Evolutionary conservation across 1,284 basidiomycete genomes (phyloP).

Genomic region (Sphaerobolus stellatus): DNA sequence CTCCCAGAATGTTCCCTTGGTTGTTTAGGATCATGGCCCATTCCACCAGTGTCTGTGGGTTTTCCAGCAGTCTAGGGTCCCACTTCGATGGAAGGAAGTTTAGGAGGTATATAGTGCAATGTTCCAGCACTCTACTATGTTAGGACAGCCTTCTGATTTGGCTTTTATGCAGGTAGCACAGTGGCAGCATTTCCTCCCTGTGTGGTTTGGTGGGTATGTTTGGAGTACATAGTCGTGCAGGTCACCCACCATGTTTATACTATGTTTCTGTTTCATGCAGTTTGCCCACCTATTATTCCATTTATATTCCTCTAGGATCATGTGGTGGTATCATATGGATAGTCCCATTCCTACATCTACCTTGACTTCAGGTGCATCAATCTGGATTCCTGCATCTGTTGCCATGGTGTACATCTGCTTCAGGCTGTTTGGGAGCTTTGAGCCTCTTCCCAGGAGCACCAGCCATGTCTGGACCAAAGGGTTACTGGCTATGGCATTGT

Average conservation of each 20-base stretch:
- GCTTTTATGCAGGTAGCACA: neutral
- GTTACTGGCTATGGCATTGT: neutral
- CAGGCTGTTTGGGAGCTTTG: neutral
- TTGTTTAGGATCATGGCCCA: too few relatives aligned
- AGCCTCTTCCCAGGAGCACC: neutral
- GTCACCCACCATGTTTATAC: neutral
- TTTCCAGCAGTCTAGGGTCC: too few relatives aligned
- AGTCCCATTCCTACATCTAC: neutral
- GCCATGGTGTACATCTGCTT: neutral
- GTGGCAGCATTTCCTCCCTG: neutral
- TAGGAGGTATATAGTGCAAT: too few relatives aligned
- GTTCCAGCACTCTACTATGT: too few relatives aligned
- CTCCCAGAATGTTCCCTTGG: too few relatives aligned
- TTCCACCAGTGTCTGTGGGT: too few relatives aligned
- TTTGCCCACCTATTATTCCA: neutral
- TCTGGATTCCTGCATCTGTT: neutral
- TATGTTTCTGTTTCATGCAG: neutral
- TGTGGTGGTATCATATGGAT: neutral
- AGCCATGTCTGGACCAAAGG: neutral
- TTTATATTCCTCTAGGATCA: neutral
- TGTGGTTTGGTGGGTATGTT: neutral
- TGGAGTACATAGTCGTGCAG: neutral
- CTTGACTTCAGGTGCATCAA: neutral
- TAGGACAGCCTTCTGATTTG: neutral
- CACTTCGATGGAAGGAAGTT: too few relatives aligned